Base-by-base conservation (phyloP, 306 rosid genomes). In the Chamaecrista fasciculata region DNA sequence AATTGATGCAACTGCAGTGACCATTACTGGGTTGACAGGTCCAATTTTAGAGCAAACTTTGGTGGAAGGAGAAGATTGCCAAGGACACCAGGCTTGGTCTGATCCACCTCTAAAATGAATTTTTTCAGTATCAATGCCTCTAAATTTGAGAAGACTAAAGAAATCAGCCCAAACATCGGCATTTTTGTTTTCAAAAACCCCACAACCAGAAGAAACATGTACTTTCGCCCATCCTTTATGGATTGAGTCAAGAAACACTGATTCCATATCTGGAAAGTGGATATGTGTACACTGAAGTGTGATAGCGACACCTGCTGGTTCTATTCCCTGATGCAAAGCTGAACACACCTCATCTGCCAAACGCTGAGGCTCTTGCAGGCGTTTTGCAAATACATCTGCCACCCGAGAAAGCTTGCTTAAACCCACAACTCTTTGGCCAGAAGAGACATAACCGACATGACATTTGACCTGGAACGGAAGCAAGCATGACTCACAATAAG, bases 401-500 rank as follows among this genome's bases (percentile, higher is more conserved):
- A 84, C 97, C 31, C 99, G 89, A 59, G 95, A 87, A 56, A 91
- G 92, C 75, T 95, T 95, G 84, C 99, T 95, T 79, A 95, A 75
- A 63, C 99, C 96, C 0, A 95, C 87, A 59, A 95, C 97, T 69
- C 88, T 82, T 70, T 84, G 89, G 37, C 91, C 85, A 18, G 90
- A 85, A 51, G 99, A 92, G 60, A 95, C 91, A 74, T 95, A 95
- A 33, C 96, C 97, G 42, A 91, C 92, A 69, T 95, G 99, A 72
- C 97, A 91, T 66, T 84, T 91, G 56, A 89, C 90, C 80, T 87
- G 95, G 77, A 95, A 91, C 4, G 97, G 99, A 70, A 95, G 95
- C 86, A 95, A 73, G 81, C 99, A 95, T 5, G 97, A 91, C 76
- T 95, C 99, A 6, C 99, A 95, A 63, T 89, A 89, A n/a, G 96